These are phyloP conservation scores for Exophiala sideris DNA, from an alignment of 2,329 filamentous ascomycete species.

Conservation along the genomic window DNA sequence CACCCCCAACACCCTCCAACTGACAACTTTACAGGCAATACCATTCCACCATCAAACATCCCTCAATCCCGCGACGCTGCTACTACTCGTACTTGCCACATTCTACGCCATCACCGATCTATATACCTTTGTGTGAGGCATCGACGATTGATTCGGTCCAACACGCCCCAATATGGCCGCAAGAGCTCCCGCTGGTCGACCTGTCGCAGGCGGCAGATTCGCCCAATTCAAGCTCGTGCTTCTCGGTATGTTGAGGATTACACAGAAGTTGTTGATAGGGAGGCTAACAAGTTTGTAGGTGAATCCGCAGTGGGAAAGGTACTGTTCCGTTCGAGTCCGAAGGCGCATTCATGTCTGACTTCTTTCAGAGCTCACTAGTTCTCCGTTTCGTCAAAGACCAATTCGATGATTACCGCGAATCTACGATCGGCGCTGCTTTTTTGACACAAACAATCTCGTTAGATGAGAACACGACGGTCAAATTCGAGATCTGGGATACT, in stretches of 20 bases:
- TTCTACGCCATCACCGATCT: too few species aligned
- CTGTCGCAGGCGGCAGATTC: slow-evolving; percentile 66
- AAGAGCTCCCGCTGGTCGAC: slow-evolving; percentile 68
- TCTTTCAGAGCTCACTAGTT: slow-evolving; percentile 82
- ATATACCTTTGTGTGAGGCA: too few species aligned
- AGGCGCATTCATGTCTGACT: slow-evolving; percentile 11
- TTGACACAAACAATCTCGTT: slow-evolving; percentile 98
- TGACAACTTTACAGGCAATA: too few species aligned
- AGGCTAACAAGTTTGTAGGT: slow-evolving; percentile 58
- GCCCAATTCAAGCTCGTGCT: slow-evolving; percentile 99
- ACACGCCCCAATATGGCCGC: slow-evolving; percentile 66
- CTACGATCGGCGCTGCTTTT: slow-evolving; percentile 96
- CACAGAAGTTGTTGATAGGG: background rate
- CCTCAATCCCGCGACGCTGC: slow-evolving; percentile 1
- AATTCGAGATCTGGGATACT: slow-evolving; percentile 99
- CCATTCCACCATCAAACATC: background rate
- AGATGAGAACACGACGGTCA: slow-evolving; percentile 96
- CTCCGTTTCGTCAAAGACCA: slow-evolving; percentile 99
- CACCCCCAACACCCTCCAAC: too few species aligned
- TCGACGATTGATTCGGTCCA: background rate
- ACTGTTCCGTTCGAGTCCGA: slow-evolving; percentile 13
- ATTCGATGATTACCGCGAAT: slow-evolving; percentile 98
- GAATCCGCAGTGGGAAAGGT: slow-evolving; percentile 99
- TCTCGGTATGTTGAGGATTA: slow-evolving; percentile 64
- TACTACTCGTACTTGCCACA: background rate